Conservation (phyloP, 129 eudicot species). For the Artemisia argyi region DNA sequence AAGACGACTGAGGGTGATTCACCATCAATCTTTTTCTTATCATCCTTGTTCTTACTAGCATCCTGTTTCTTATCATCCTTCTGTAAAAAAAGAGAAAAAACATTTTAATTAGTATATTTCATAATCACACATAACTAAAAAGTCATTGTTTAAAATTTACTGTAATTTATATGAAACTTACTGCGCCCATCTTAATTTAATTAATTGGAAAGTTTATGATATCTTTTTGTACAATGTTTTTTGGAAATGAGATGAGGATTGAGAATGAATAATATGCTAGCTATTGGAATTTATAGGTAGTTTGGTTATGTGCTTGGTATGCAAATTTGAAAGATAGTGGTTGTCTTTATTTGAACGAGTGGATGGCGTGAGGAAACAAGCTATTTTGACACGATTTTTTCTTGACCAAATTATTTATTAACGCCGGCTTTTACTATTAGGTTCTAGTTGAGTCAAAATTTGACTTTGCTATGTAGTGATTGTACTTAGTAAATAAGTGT, state of each 20-base stretch:
- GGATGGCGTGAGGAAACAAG: background rate
- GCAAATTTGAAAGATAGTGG: constrained; percentile 2
- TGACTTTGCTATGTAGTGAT: no score
- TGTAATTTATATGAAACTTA: no score
- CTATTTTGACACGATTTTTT: constrained; percentile 9
- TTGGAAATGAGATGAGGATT: constrained; percentile 21
- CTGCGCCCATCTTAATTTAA: constrained; percentile 47
- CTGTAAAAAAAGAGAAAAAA: background rate
- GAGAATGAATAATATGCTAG: constrained; percentile 22
- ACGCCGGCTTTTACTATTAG: no score
- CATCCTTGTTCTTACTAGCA: no score
- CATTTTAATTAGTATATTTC: no score
- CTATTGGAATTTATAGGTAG: constrained; percentile 29
- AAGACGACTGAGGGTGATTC: constrained; percentile 44
- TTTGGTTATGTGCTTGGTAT: constrained; percentile 4
- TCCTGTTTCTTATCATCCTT: constrained; percentile 41
- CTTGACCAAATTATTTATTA: background rate
- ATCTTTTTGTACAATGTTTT: background rate
- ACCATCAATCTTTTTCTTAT: constrained; percentile 32
- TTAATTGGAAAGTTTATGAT: background rate
- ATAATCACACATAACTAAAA: no score
- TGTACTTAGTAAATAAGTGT: no score
- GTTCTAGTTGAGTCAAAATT: no score
- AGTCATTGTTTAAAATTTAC: no score
- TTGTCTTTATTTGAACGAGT: constrained; percentile 30